Conservation (phyloP, 2,329 filamentous ascomycete species). For the Fusarium sp. region DNA sequence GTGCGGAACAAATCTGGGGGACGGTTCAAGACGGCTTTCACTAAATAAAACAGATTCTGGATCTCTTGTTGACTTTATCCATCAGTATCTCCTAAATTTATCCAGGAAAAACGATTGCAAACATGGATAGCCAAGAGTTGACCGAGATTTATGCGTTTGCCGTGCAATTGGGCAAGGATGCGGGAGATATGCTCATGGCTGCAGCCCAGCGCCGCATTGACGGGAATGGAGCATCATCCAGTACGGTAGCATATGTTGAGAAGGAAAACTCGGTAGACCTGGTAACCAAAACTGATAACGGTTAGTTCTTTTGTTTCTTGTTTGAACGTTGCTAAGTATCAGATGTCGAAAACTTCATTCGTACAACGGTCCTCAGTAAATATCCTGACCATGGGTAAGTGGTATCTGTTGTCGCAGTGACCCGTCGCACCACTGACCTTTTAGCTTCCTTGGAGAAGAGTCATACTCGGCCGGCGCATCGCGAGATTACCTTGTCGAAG, state of each 20-base stretch:
- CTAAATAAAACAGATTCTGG: slow-evolving; percentile 22
- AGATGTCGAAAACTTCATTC: slow-evolving; percentile 80
- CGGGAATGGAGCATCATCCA: slow-evolving; percentile 31
- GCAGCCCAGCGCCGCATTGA: slow-evolving; percentile 57
- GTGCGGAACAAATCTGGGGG: slow-evolving; percentile 20
- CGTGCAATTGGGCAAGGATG: slow-evolving; percentile 75
- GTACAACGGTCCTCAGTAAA: slow-evolving; percentile 63
- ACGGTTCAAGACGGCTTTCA: slow-evolving; percentile 38
- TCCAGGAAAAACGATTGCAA: slow-evolving; percentile 19
- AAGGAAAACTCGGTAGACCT: slow-evolving; percentile 83
- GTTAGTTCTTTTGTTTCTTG: slow-evolving; percentile 52
- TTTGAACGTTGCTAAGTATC: slow-evolving; percentile 4
- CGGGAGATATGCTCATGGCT: slow-evolving; percentile 73
- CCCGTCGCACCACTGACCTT: slow-evolving; percentile 3
- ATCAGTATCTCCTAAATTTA: not conserved
- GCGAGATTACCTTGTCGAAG: slow-evolving; percentile 73
- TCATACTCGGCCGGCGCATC: slow-evolving; percentile 76
- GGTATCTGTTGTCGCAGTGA: not conserved
- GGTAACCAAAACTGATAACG: slow-evolving; percentile 80
- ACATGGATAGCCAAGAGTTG: slow-evolving; percentile 60
- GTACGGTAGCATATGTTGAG: slow-evolving; percentile 55
- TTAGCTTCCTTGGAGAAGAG: slow-evolving; percentile 81
- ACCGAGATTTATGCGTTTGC: slow-evolving; percentile 77
- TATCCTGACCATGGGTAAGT: slow-evolving; percentile 75
- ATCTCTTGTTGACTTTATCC: not conserved